A percentile compares a stretch with the other conserved stretches of the same genome.
Conservation (phyloP, 2,329 filamentous ascomycete species). For the Aspergillus clavatus region DNA sequence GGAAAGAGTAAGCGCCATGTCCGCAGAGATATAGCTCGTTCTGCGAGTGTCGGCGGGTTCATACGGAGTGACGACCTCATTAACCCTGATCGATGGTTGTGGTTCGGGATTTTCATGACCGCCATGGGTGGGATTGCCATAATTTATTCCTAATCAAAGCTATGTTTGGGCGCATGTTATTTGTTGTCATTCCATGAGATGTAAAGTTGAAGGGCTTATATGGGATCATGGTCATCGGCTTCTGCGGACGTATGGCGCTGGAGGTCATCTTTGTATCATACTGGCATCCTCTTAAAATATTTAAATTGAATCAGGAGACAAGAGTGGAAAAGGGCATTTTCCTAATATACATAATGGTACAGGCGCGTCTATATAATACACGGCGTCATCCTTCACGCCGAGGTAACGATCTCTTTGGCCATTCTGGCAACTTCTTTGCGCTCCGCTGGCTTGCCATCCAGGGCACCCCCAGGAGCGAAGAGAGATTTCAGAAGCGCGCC, state of each 20-base stretch:
- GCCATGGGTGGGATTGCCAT: slow-evolving; percentile 40
- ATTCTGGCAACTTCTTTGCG: slow-evolving; percentile 39
- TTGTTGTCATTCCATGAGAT: background rate
- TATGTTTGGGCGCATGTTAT: background rate
- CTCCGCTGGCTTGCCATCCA: slow-evolving; percentile 44
- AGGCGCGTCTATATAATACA: slow-evolving; percentile 12
- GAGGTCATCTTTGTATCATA: background rate
- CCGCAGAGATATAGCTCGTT: slow-evolving; percentile 11
- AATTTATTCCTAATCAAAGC: slow-evolving; percentile 26
- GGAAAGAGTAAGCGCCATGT: slow-evolving; percentile 33
- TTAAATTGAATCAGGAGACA: no score
- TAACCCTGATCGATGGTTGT: slow-evolving; percentile 44
- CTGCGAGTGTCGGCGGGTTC: slow-evolving; percentile 24
- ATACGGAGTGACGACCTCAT: slow-evolving; percentile 30
- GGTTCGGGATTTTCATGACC: slow-evolving; percentile 46
- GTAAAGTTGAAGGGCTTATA: slow-evolving; percentile 4
- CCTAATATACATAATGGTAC: slow-evolving; percentile 16
- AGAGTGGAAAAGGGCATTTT: slow-evolving; percentile 2
- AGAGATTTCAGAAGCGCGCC: slow-evolving; percentile 42
- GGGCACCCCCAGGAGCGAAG: slow-evolving; percentile 36
- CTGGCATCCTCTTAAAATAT: background rate
- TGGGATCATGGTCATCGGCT: background rate
- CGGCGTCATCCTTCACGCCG: slow-evolving; percentile 10
- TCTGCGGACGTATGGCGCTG: slow-evolving; percentile 5
- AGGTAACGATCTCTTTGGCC: slow-evolving; percentile 33